phyloP scores from a whole-genome alignment of 331 rosid species.

The Malus hybrid region DNA sequence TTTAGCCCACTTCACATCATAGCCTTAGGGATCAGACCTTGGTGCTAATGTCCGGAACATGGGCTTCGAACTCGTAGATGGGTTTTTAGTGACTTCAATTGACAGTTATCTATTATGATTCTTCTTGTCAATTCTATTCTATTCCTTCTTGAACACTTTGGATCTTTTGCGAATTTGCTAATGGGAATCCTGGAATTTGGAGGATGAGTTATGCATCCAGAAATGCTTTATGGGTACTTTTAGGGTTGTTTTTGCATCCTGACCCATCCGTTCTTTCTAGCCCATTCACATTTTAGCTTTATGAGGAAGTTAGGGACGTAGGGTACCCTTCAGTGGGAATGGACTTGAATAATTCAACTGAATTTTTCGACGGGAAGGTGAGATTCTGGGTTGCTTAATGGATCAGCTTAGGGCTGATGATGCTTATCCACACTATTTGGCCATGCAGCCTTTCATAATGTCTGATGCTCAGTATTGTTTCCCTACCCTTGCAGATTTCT shows the following conservation, averaged over 20 bases:
- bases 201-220: constrained; percentile 7
- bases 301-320: not conserved
- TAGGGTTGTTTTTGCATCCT: constrained; percentile 9
- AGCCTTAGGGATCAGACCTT: not conserved
- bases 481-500: constrained; percentile 53
- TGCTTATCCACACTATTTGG: not conserved
- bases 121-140: not conserved
- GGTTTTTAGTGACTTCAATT: not conserved
- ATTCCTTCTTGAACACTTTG: not conserved
- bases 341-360: constrained; percentile 1
- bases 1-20: not conserved
- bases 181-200: constrained; percentile 6
- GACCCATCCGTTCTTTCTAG: not conserved
- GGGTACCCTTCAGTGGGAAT: not conserved
- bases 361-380: constrained; percentile 22
- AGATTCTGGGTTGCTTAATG: constrained; percentile 22
- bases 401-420: not conserved
- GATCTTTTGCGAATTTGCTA: not conserved
- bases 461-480: constrained; percentile 48
- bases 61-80: not conserved
- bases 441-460: constrained; percentile 27
- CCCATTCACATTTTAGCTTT: not conserved
- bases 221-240: constrained; percentile 6
- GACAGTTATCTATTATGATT: not conserved
- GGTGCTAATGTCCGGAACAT: not conserved